These are phyloP conservation scores for Pleurotus tuber-regium DNA, from an alignment of 768 basidiomycete genomes.

Conservation along the genomic window DNA sequence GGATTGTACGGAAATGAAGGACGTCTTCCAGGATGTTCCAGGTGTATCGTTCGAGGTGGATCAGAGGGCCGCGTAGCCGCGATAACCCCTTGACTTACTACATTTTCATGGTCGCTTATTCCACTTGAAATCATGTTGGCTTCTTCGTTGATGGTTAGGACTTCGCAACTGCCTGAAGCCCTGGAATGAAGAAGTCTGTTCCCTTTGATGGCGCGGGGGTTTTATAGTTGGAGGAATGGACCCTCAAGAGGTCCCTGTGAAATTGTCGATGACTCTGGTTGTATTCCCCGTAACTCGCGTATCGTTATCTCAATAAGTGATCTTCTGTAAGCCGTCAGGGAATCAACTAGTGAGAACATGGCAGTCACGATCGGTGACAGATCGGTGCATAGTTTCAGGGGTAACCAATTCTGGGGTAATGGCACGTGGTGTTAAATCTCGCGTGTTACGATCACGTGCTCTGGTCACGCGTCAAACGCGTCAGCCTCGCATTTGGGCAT, in stretches of 20 bases:
- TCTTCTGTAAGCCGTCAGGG: too few relatives aligned
- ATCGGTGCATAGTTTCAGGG: not conserved
- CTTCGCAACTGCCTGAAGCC: too few relatives aligned
- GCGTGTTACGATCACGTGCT: not conserved
- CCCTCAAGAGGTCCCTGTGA: not conserved
- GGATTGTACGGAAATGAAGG: not conserved
- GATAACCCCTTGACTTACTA: too few relatives aligned
- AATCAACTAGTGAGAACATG: too few relatives aligned
- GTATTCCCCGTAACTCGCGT: constrained; percentile 1
- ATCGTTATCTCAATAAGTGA: not conserved
- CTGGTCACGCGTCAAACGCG: not conserved
- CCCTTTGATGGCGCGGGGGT: not conserved
- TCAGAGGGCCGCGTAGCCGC: too few relatives aligned
- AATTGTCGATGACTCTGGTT: not conserved
- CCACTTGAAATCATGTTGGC: too few relatives aligned
- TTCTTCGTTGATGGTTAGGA: too few relatives aligned
- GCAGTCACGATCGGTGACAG: not conserved
- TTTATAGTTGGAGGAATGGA: constrained; percentile 1
- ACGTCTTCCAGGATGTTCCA: not conserved
- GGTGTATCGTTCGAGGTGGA: too few relatives aligned
- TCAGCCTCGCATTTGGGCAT: not conserved
- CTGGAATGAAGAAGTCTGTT: not conserved
- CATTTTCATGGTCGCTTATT: too few relatives aligned
- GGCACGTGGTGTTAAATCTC: not conserved
- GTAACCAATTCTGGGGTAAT: constrained; percentile 1